Base-by-base conservation (phyloP, 2,329 filamentous ascomycete genomes). In the Talaromyces verruculosus region DNA sequence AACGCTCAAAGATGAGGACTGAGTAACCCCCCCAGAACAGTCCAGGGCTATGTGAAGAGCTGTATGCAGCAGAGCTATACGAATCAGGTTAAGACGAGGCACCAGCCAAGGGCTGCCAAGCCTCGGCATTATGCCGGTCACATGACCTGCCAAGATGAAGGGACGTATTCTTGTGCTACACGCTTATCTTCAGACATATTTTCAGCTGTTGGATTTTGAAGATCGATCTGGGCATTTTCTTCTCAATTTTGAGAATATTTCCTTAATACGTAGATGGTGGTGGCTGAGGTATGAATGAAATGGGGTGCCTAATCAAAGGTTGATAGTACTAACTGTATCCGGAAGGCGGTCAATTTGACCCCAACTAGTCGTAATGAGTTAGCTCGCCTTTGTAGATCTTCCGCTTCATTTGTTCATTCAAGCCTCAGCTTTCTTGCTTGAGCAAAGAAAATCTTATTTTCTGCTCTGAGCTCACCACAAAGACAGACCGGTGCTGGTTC, bases 401-500 rank as follows among this genome's bases (percentile, higher is more conserved):
- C 30, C 8, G 39, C n/a, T 57, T 35, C 53, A 55, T 55, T 55
- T 55, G 49, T 19, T 55, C 51, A 57, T 39, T 57, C 33, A 37
- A 57, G 53, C 53, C 37, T 57, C 5, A 25, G 5, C 33, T 57
- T 57, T 5, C 13, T 53, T 53, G 19, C 33, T 33, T 25, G 11
- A 39, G 37, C 53, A 15, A 25, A 57, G 33, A 39, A 37, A 37
- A 25, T 22, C 10, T 3, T 6, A 22, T 22, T 15, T 17, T 6
- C 33, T 8, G 39, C 25, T 39, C 19, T 22, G 53, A 57, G 53
- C 53, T 19, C 51, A 19, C 30, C 10, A 57, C n/a, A 3, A 28
- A 61, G 65, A 67, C 61, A 64, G 65, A 35, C 49, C n/a, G 62
- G 62, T 64, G 63, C 65, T 67, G 65, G 65, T 67, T 67, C 65